Conservation (phyloP, 768 basidiomycete genomes). For the Rhodotorula toruloides region DNA sequence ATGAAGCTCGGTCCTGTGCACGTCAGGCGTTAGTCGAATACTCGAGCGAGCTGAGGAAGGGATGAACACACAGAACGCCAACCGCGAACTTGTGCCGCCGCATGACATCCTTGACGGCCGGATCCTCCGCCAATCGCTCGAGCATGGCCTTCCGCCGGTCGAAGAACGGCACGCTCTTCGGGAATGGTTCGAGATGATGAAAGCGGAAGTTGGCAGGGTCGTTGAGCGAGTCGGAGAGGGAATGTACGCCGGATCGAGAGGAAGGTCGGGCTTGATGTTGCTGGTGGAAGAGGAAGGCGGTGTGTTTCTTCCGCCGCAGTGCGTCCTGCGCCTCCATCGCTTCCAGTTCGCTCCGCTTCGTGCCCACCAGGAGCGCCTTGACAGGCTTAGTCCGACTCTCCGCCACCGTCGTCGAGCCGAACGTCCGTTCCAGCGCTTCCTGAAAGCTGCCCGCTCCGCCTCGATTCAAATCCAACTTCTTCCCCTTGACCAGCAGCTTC, state of each 20-base stretch:
- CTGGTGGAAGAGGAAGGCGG: slow-evolving; percentile 20
- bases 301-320: slow-evolving; percentile 25
- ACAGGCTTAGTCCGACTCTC: neutral
- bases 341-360: neutral
- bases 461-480: slow-evolving; percentile 13
- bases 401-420: neutral
- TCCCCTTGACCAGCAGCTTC: slow-evolving; percentile 35
- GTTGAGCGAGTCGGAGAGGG: neutral
- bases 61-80: neutral
- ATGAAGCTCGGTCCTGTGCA: slow-evolving; percentile 20
- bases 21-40: too few relatives aligned
- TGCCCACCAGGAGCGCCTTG: slow-evolving; percentile 38
- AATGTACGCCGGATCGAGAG: slow-evolving; percentile 16
- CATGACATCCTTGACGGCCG: slow-evolving; percentile 30
- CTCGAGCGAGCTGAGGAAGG: neutral
- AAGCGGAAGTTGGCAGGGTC: slow-evolving; percentile 19
- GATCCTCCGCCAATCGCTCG: slow-evolving; percentile 18
- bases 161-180: slow-evolving; percentile 16
- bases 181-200: slow-evolving; percentile 29
- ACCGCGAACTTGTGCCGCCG: slow-evolving; percentile 21
- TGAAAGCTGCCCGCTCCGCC: neutral
- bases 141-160: slow-evolving; percentile 27
- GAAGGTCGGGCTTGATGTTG: neutral
- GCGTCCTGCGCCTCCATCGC: slow-evolving; percentile 7
- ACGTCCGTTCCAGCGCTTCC: neutral